These are phyloP conservation scores for Hyphodiscus sp. DNA, from an alignment of 2,329 filamentous ascomycete species.

Conservation along the genomic window DNA sequence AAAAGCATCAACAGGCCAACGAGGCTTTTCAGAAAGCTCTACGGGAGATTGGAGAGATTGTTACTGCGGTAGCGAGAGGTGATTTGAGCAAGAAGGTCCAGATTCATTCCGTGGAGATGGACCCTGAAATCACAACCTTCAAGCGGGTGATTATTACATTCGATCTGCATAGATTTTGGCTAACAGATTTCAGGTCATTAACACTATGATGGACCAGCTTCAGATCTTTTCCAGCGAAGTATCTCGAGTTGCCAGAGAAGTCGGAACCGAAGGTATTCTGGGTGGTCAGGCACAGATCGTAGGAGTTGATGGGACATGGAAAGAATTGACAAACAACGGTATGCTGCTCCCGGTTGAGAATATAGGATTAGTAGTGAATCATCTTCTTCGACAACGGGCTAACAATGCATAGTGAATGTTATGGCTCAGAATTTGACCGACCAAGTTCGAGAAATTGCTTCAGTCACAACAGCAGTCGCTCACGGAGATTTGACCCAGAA, in stretches of 20 bases:
- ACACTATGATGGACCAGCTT: conserved; percentile 98
- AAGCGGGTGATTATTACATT: conserved; percentile 61
- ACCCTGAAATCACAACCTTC: conserved; percentile 95
- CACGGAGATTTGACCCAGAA: conserved; percentile 80
- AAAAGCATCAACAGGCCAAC: conserved; percentile 97
- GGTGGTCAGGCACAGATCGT: conserved; percentile 91
- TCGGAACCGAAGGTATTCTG: conserved; percentile 90
- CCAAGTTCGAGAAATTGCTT: conserved; percentile 80
- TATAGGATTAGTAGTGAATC: not conserved
- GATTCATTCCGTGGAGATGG: conserved; percentile 94
- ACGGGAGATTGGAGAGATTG: conserved; percentile 93
- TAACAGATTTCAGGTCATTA: conserved; percentile 50
- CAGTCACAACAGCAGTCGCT: conserved; percentile 76
- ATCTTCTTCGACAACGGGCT: conserved; percentile 6
- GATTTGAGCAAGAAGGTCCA: conserved; percentile 95
- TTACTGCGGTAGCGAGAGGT: conserved; percentile 90
- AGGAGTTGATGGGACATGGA: conserved; percentile 95
- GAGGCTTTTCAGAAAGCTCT: conserved; percentile 97
- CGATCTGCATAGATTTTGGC: not conserved
- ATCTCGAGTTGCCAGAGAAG: conserved; percentile 87
- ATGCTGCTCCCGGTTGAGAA: conserved; percentile 13
- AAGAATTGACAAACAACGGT: conserved; percentile 87
- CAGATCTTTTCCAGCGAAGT: conserved; percentile 96
- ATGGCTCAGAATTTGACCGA: conserved; percentile 80
- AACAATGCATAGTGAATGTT: conserved; percentile 55